A percentile compares a stretch with the other conserved stretches of the same genome.
These are phyloP conservation scores for Crithidia sp. DNA, from an alignment of 208 protist species.

Conservation along the genomic window DNA sequence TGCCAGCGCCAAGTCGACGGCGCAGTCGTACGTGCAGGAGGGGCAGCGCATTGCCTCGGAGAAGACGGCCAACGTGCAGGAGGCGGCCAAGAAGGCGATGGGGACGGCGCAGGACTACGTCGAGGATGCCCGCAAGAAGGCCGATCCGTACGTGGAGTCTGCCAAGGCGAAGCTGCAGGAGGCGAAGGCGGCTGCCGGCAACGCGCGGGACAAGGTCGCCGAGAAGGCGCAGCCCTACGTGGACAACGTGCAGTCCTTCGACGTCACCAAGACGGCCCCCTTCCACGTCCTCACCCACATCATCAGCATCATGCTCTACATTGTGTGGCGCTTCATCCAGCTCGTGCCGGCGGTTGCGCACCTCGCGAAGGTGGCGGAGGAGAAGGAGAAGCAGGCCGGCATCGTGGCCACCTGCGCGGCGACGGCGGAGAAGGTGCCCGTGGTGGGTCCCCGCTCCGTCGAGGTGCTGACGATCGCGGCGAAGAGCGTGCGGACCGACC, in stretches of 20 bases:
- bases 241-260: conserved; percentile 40
- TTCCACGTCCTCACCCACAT: conserved; percentile 42
- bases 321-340: conserved; percentile 29
- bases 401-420: conserved; percentile 14
- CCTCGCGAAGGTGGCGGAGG: conserved; percentile 14
- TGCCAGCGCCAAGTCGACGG: conserved; percentile 31
- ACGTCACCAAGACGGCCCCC: conserved; percentile 45
- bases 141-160: conserved; percentile 45
- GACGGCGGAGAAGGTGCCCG: conserved; percentile 31
- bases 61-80: conserved; percentile 29
- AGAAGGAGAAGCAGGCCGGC: conserved; percentile 18
- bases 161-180: conserved; percentile 34
- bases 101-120: conserved; percentile 36
- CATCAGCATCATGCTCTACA: conserved; percentile 40
- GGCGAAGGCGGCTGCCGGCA: conserved; percentile 34
- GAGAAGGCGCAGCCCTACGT: conserved; percentile 30
- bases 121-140: conserved; percentile 42
- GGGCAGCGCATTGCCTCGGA: conserved; percentile 23
- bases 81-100: conserved; percentile 36
- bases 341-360: conserved; percentile 17
- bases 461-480: conserved; percentile 31
- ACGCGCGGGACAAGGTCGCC: conserved; percentile 26
- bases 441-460: conserved; percentile 37
- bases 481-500: conserved; percentile 35
- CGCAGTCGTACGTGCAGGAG: conserved; percentile 35